Base-by-base conservation (phyloP, 2,329 filamentous ascomycete genomes). In the Aschersonia sp. region DNA sequence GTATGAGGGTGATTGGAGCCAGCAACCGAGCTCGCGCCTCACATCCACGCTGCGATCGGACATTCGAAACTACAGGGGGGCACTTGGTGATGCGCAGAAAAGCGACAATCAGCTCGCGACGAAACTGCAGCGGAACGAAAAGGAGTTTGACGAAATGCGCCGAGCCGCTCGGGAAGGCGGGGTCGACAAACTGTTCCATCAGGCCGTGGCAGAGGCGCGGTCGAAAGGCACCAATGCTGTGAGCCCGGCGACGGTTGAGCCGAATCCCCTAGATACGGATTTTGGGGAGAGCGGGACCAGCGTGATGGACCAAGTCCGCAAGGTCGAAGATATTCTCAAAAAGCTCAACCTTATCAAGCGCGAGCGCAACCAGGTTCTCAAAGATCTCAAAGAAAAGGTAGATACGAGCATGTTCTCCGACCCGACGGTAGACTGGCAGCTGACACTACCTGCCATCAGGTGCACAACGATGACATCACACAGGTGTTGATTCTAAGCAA, bases 401-500 rank as follows among this genome's bases (percentile, higher is more conserved):
- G 57, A 73, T 11, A 33, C 14, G n/a, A n/a, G n/a, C n/a, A n/a
- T n/a, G n/a, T n/a, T n/a, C n/a, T n/a, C n/a, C n/a, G n/a, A n/a
- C n/a, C n/a, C 33, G 11, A 37, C 7, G 7, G 33, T 11, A 37
- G 7, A 11, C 33, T 37, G 33, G 7, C 11, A 37, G 11, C 33
- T 8, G 22, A 41, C 11, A 42, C 22, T 30, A 30, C 10, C 6
- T 35, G 39, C n/a, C n/a, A n/a, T 8, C 47, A 96, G 90, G 83
- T 90, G 47, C 90, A 94, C 66, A 87, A 85, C 54, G 94, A 98
- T 59, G 94, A 98, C 58, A 98, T 98, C 53, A 96, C 89, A 5
- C 92, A 95, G 59, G 89, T 97, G 10, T 73, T 98, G 51, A 98
- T 98, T 48, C 70, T 98, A 50, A 98, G 97, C 72, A 97, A 97